Evolutionary conservation across 768 basidiomycete genomes (phyloP).

Genomic region (Boletellus emodensis): DNA sequence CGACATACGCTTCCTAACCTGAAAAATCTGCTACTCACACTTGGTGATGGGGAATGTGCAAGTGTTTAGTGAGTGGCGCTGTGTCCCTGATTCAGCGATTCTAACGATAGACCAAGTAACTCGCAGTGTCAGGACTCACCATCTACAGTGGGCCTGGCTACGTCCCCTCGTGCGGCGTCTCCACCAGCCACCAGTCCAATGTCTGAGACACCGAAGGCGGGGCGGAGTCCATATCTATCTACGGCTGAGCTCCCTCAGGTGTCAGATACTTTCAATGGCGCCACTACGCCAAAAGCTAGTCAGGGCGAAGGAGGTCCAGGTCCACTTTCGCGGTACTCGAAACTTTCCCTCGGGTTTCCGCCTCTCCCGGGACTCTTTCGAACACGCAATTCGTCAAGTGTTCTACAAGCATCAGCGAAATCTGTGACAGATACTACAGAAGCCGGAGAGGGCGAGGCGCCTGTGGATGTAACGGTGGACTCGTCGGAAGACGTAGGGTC

Average conservation of each 20-base stretch:
- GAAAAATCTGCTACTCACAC: constrained; percentile 85
- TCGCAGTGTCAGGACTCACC: constrained; percentile 19
- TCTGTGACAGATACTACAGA: constrained; percentile 16
- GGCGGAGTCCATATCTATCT: constrained; percentile 11
- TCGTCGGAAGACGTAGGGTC: constrained; percentile 8
- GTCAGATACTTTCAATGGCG: constrained; percentile 47
- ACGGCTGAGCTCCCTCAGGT: constrained; percentile 29
- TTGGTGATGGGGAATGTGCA: constrained; percentile 65
- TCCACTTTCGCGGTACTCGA: constrained; percentile 37
- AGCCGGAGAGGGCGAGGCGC: constrained; percentile 17
- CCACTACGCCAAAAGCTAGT: constrained; percentile 51
- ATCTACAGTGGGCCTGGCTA: constrained; percentile 20
- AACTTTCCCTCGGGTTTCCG: constrained; percentile 48
- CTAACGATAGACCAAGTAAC: constrained; percentile 17
- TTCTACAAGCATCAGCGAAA: constrained; percentile 24
- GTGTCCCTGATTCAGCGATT: constrained; percentile 1
- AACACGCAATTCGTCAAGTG: constrained; percentile 52
- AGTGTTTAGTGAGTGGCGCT: constrained; percentile 40
- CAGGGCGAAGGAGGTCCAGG: constrained; percentile 31
- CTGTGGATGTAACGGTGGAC: constrained; percentile 2
- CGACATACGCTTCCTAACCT: constrained; percentile 96
- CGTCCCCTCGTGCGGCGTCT: constrained; percentile 21
- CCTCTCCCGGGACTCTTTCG: constrained; percentile 64
- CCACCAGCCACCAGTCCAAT: constrained; percentile 9
- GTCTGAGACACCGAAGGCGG: constrained; percentile 28